Evolutionary conservation across 306 rosid genomes (phyloP).

Genomic region (Begonia fuchsioides): DNA sequence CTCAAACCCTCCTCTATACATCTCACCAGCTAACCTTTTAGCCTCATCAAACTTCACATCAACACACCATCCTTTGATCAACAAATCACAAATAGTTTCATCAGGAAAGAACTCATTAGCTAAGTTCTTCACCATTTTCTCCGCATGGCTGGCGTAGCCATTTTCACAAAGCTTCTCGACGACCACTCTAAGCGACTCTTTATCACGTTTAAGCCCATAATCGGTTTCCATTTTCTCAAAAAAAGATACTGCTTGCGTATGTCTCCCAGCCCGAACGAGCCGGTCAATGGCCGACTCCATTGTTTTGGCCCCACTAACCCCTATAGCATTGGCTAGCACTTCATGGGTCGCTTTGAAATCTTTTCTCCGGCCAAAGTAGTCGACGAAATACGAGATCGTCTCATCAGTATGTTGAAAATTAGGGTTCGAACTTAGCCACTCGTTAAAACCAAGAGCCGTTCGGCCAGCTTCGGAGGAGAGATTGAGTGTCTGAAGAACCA

Average conservation of each 20-base stretch:
- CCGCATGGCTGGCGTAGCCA: conserved; percentile 57
- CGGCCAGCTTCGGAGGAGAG: conserved; percentile 55
- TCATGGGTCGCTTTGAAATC: conserved; percentile 67
- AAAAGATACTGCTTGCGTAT: conserved; percentile 37
- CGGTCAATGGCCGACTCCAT: conserved; percentile 29
- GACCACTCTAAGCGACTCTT: conserved; percentile 29
- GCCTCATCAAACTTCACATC: conserved; percentile 62
- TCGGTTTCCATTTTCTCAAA: conserved; percentile 66
- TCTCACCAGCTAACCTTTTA: conserved; percentile 56
- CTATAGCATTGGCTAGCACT: conserved; percentile 19
- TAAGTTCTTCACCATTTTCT: conserved; percentile 55
- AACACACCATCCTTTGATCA: conserved; percentile 57
- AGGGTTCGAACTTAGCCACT: conserved; percentile 41
- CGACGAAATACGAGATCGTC: conserved; percentile 42
- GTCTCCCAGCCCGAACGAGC: conserved; percentile 57
- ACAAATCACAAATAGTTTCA: conserved; percentile 37
- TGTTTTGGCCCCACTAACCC: conserved; percentile 39
- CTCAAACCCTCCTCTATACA: conserved; percentile 76
- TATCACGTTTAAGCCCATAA: conserved; percentile 47
- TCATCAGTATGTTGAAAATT: conserved; percentile 48
- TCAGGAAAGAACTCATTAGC: conserved; percentile 62
- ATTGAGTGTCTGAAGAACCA: conserved; percentile 36
- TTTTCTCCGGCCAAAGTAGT: conserved; percentile 55
- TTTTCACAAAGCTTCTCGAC: conserved; percentile 56
- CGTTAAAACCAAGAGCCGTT: conserved; percentile 36